A percentile compares a stretch with the other conserved stretches of the same genome.
Conservation (phyloP, 495 filamentous ascomycete genomes). For the Emericellopsis terricola region DNA sequence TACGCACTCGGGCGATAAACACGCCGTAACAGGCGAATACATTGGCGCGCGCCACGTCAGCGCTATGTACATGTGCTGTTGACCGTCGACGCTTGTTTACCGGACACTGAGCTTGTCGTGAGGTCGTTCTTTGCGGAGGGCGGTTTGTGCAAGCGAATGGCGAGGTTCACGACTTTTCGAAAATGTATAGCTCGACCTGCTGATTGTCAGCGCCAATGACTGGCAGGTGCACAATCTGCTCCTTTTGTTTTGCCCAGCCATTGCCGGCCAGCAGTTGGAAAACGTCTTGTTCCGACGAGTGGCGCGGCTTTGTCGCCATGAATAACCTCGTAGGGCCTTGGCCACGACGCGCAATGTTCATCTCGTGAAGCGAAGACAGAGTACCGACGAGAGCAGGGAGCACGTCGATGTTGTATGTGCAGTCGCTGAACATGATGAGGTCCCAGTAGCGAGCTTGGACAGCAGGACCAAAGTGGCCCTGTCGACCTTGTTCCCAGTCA, state of each 20-base stretch:
- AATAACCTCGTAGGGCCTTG: conserved; percentile 26
- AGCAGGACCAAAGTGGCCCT: conserved; percentile 15
- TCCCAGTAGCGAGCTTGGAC: conserved; percentile 34
- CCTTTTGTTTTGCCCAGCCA: conserved; percentile 31
- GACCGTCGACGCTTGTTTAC: too few species aligned
- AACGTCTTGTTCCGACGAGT: conserved; percentile 64
- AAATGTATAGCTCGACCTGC: conserved; percentile 2
- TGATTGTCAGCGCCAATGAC: conserved; percentile 1
- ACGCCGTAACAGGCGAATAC: too few species aligned
- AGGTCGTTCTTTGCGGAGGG: too few species aligned
- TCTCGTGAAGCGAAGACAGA: conserved; percentile 31
- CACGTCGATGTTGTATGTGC: conserved; percentile 85
- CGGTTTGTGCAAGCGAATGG: too few species aligned
- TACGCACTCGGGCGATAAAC: too few species aligned
- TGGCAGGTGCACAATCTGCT: conserved; percentile 9
- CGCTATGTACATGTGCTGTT: too few species aligned
- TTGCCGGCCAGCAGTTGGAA: conserved; percentile 55
- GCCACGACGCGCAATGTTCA: conserved; percentile 10
- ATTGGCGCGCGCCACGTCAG: too few species aligned
- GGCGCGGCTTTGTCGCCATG: conserved; percentile 68
- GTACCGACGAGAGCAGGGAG: conserved; percentile 58
- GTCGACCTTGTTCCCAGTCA: conserved; percentile 46
- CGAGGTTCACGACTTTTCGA: conserved; percentile 1
- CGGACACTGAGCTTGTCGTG: too few species aligned
- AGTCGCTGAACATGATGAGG: conserved; percentile 71